Evolutionary conservation across 2,329 filamentous ascomycete genomes (phyloP), one percentile per base, ranked within the genome.

Genomic region (Talaromyces pinophilus): DNA sequence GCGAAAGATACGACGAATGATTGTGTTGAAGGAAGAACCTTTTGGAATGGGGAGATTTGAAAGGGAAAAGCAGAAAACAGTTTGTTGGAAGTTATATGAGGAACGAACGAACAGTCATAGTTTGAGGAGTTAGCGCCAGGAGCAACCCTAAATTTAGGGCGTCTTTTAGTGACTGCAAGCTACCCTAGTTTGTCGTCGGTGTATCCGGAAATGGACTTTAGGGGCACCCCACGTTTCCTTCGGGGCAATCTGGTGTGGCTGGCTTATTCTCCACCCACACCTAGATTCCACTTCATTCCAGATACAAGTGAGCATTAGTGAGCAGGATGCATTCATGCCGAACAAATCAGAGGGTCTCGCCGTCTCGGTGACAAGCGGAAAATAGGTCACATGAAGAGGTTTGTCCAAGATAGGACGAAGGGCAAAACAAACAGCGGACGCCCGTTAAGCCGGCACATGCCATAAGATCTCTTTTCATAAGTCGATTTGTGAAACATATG

Each of bases 151-250:
- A 57, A 22, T 38, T 38, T 62, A 50, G 38, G 38, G 61, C 25
- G 59, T 22, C 46, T 22, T 40, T 52, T 52, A 63, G 62, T 40
- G 52, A 38, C n/a, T 3, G 7, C 38, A 48, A 46, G 30, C 62
- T 63, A 57, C 52, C 62, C 54, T 33, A n/a, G 54, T 64, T 46
- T 46, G 62, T 46, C 62, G 28, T 28, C 62, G 62, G 62, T 64
- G 62, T 59, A 48, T 35, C 28, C 50, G 38, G 50, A 57, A 54
- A 25, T 19, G 48, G 33, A 17, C 35, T 38, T 52, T 7, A 46
- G 59, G 17, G 35, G 19, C 35, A 63, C 48, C 46, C 46, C 61
- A 63, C 61, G 61, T 63, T 62, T 62, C 48, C 22, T 6, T 35
- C 13, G 35, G 50, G 38, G 10, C 62, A 63, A 57, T 57, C 50